These are phyloP conservation scores for Paramecium pentaurelia DNA, from an alignment of 73 alveolate genomes.

Conservation along the genomic window DNA sequence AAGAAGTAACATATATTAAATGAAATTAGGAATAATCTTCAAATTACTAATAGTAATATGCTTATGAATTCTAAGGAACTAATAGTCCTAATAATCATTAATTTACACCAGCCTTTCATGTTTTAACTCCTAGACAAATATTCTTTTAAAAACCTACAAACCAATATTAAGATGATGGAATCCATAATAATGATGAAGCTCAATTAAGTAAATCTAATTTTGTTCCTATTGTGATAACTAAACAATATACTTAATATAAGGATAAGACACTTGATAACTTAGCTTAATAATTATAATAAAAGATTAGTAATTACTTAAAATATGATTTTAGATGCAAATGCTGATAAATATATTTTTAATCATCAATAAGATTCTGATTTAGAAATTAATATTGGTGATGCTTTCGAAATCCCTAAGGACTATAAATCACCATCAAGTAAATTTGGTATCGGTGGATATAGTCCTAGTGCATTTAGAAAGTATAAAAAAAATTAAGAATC, in stretches of 20 bases:
- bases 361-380: not conserved
- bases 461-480: slow-evolving; percentile 50
- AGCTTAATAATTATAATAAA: not conserved
- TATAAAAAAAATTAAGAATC: not conserved
- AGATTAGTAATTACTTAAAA: not conserved
- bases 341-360: not conserved
- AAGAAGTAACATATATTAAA: not conserved
- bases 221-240: not conserved
- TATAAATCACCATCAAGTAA: not conserved
- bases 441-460: not conserved
- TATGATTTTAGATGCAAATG: slow-evolving; percentile 19
- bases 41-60: not conserved
- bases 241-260: not conserved
- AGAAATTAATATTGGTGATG: not conserved
- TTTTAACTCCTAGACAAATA: not conserved
- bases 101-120: slow-evolving; percentile 7
- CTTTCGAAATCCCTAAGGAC: not conserved
- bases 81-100: not conserved
- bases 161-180: not conserved
- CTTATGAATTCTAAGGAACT: not conserved
- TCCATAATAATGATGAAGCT: not conserved
- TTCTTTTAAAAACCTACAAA: not conserved
- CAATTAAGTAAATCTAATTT: not conserved
- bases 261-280: not conserved
- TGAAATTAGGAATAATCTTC: not conserved